phyloP scores from a whole-genome alignment of 179 eudicot genomes.

The Gypsophila paniculata region DNA sequence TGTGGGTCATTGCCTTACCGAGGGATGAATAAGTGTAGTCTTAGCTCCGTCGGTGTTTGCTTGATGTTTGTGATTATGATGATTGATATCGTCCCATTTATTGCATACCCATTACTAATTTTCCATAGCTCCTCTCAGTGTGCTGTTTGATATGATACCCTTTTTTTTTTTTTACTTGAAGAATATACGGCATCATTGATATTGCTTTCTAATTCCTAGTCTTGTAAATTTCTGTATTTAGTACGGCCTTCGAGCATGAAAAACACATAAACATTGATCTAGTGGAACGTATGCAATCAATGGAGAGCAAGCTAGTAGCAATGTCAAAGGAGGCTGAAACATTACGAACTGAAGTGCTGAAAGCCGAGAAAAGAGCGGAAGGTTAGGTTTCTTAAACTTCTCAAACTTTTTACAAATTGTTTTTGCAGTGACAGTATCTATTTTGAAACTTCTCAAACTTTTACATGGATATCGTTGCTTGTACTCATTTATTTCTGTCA shows the following conservation, averaged over 20 bases:
- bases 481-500: conserved; percentile 7
- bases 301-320: conserved; percentile 60
- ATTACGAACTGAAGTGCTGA: conserved; percentile 51
- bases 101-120: background rate
- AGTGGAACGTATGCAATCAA: conserved; percentile 62
- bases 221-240: conserved; percentile 22
- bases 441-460: too few relatives aligned
- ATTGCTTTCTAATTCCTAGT: conserved; percentile 13
- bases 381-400: conserved; percentile 37
- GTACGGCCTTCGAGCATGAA: conserved; percentile 65
- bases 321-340: conserved; percentile 66
- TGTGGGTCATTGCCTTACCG: too few relatives aligned
- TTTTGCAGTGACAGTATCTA: too few relatives aligned
- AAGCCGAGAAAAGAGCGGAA: conserved; percentile 57
- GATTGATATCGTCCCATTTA: background rate
- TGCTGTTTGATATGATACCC: background rate
- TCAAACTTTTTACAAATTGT: too few relatives aligned
- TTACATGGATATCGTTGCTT: background rate
- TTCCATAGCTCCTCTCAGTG: background rate
- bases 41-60: background rate
- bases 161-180: background rate
- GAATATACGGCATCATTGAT: background rate
- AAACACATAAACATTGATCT: conserved; percentile 59
- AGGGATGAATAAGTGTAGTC: background rate
- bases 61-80: conserved; percentile 4